These are phyloP conservation scores for Boletus chippewaensis DNA, from an alignment of 1,284 basidiomycete species.

Conservation along the genomic window DNA sequence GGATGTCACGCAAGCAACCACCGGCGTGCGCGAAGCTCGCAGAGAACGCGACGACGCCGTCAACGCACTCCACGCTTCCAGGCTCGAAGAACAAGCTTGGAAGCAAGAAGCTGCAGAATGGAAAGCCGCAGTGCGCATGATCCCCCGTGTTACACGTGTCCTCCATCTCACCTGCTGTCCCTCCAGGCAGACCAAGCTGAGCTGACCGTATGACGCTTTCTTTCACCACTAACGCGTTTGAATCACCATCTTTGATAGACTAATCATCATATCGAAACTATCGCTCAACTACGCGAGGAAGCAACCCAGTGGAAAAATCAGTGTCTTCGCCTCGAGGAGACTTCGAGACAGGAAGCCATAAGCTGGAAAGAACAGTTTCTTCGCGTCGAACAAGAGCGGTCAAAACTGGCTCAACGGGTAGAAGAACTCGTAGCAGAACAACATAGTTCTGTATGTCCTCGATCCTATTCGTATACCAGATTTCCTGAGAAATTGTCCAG, in stretches of 20 bases:
- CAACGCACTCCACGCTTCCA: conserved; percentile 39
- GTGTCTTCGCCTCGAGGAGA: conserved; percentile 46
- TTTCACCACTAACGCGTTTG: conserved; percentile 1
- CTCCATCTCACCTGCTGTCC: conserved; percentile 7
- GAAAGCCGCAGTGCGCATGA: conserved; percentile 48
- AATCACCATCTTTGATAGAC: conserved; percentile 34
- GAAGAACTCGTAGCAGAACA: conserved; percentile 51
- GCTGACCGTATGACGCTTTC: conserved; percentile 40
- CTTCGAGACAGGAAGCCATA: conserved; percentile 39
- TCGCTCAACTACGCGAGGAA: conserved; percentile 55
- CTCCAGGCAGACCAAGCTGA: conserved; percentile 51
- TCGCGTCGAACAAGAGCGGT: conserved; percentile 58
- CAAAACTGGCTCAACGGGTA: conserved; percentile 44
- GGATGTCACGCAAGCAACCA: conserved; percentile 40
- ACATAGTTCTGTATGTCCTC: conserved; percentile 32
- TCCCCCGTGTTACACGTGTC: neutral
- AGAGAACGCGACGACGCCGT: conserved; percentile 51
- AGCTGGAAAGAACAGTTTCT: conserved; percentile 71
- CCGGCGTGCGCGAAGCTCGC: conserved; percentile 43
- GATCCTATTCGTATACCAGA: conserved; percentile 17
- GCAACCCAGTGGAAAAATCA: conserved; percentile 64
- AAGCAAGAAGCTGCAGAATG: conserved; percentile 43
- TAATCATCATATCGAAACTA: conserved; percentile 52
- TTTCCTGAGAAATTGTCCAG: conserved; percentile 16
- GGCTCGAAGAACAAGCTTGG: conserved; percentile 44